Base-by-base conservation (phyloP, 352 stramenopile species). In the Phytophthora colocasiae region DNA sequence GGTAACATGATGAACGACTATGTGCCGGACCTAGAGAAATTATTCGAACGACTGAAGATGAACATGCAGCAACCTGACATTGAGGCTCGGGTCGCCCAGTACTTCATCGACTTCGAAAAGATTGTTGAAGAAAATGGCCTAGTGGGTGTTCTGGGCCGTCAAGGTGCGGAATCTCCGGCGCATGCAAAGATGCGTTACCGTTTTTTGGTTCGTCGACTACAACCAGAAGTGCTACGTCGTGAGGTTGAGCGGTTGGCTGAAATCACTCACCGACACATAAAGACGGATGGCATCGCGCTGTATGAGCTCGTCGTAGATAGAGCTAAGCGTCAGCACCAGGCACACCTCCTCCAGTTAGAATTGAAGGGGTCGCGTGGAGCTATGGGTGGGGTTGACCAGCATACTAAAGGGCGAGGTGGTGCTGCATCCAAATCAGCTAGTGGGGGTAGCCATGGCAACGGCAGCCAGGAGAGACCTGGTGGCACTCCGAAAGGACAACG, bases 1-100 rank as follows among this genome's bases (percentile, higher is more conserved):
- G 44, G 24, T 4, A 51, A 36, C 10, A 51, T 51, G 22, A 51
- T 38, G 44, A 51, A 51, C 12, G 44, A 51, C 24, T 51, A 51
- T n/a, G 44, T 51, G 24, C 44, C 24, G 1, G 24, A 51, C 44
- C 11, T 51, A 11, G 44, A 51, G 7, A 36, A n/a, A 19, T 9
- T 51, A 9, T 51, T 51, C 11, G 24, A 38, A 22, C 22, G 7
- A 10, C 44, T 51, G 32, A 45, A n/a, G 19, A 56, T 56, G 49
- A 45, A 43, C 49, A 44, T 56, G 12, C 27, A 53, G 26, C 46
- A 53, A 6, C 40, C 4, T 4, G 46, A 53, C 46, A 26, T 40
- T 6, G 46, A 53, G 12, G 46, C 27, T 3, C 6, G 27, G 4
- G 27, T 39, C 8, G 44, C 11, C 3, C 46, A 53, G 6, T 53